These are phyloP conservation scores for Botryotinia convoluta DNA, from an alignment of 2,329 filamentous ascomycete genomes.

Conservation along the genomic window DNA sequence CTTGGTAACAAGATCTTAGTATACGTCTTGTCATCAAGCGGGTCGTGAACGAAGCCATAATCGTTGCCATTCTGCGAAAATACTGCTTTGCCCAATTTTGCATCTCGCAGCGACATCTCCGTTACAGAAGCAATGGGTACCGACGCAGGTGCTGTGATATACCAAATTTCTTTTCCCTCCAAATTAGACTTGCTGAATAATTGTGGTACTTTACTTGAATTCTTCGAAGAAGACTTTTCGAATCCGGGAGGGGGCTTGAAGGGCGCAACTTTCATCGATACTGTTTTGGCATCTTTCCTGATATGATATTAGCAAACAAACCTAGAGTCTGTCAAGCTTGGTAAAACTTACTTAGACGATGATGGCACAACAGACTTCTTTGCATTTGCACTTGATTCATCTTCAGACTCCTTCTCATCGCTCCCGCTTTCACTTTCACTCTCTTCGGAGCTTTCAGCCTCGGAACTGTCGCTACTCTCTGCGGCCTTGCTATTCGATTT, in stretches of 20 bases:
- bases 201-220: slow-evolving; percentile 37
- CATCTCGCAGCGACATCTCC: slow-evolving; percentile 60
- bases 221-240: slow-evolving; percentile 24
- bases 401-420: slow-evolving; percentile 31
- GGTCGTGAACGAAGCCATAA: slow-evolving; percentile 58
- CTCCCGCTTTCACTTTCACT: slow-evolving; percentile 30
- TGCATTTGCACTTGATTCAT: slow-evolving; percentile 15
- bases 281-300: slow-evolving; percentile 19
- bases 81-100: slow-evolving; percentile 51
- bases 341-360: slow-evolving; percentile 22
- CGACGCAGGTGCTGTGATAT: slow-evolving; percentile 70
- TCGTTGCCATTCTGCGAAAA: slow-evolving; percentile 62
- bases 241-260: slow-evolving; percentile 36
- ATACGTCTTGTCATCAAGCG: slow-evolving; percentile 48
- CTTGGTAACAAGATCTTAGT: slow-evolving; percentile 62
- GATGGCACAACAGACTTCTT: not conserved
- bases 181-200: slow-evolving; percentile 59
- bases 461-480: slow-evolving; percentile 25
- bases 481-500: slow-evolving; percentile 33
- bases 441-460: slow-evolving; percentile 34
- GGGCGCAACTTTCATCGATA: slow-evolving; percentile 22
- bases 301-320: slow-evolving; percentile 7
- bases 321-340: not conserved
- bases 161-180: slow-evolving; percentile 74
- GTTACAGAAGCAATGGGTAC: slow-evolving; percentile 66